Conservation (phyloP, 257 asterid species). For the Agastache rugosa region DNA sequence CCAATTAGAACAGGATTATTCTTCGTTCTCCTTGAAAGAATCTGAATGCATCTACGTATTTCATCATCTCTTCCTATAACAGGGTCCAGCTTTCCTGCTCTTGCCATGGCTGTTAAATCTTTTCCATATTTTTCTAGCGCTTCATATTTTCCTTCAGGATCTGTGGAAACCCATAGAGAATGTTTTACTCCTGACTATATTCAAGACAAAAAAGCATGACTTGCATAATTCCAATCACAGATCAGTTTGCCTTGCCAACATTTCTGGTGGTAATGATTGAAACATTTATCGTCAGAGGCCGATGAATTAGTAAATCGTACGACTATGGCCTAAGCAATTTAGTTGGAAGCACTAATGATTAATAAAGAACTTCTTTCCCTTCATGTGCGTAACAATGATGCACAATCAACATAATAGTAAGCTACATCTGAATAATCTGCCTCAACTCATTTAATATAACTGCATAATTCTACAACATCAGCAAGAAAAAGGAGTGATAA, state of each 20-base stretch:
- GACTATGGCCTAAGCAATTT: neutral
- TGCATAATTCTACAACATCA: neutral
- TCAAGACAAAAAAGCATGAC: neutral
- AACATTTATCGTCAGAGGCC: neutral
- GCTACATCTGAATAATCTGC: constrained; percentile 14
- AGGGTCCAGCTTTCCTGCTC: constrained; percentile 95
- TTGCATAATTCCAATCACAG: neutral
- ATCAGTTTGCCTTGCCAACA: neutral
- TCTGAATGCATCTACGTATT: constrained; percentile 96
- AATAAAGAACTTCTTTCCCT: neutral
- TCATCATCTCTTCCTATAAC: constrained; percentile 99
- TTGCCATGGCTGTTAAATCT: constrained; percentile 97
- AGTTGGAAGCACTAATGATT: neutral
- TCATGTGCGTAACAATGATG: neutral
- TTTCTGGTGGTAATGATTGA: neutral
- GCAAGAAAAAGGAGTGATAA: neutral
- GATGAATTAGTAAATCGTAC: neutral
- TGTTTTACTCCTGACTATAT: constrained; percentile 13
- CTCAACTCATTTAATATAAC: neutral
- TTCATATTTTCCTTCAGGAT: constrained; percentile 96
- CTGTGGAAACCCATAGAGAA: constrained; percentile 47
- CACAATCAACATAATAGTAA: neutral
- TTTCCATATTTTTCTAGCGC: constrained; percentile 92
- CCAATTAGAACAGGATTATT: constrained; percentile 95
- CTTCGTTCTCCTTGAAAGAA: constrained; percentile 95